Base-by-base conservation (phyloP, 768 basidiomycete genomes). In the Neoboletus brunneissimus region DNA sequence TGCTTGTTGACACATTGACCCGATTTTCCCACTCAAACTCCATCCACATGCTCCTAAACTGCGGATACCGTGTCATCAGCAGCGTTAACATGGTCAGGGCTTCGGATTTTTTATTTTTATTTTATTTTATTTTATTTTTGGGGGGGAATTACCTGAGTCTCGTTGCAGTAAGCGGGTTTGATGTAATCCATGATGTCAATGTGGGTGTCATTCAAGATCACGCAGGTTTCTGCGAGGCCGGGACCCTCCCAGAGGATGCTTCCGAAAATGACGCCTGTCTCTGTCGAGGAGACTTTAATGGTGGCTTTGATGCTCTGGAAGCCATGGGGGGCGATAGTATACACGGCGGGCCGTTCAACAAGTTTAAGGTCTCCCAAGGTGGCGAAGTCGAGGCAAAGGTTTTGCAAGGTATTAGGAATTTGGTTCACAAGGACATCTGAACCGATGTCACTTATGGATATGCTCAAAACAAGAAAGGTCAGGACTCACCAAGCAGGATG, bases 281-380 rank as follows among this genome's bases (percentile, higher is more conserved):
- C 97, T 0, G 97, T 98, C 22, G 94, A 97, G 0, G 96, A 95
- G 1, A 96, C 85, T 77, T 99, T 98, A 77, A 99, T 95, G 2
- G 97, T 98, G n/a, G 95, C 94, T 71, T 98, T 98, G 77, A 98
- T 94, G 68, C 88, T 94, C 74, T 97, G 97, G 89, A 98, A 99
- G 22, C 91, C 91, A 66, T 98, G 20, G 93, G 0, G 96, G 1
- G 86, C 96, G 40, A 98, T 82, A 0, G 95, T 98, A 66, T 95
- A 91, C 8, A 94, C 88, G 1, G 91, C 79, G 2, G 97, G 95
- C n/a, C 94, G 82, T 70, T 98, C 97, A 22, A 98, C 91, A 90
- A 66, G 25, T 41, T 56, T 98, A 51, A 99, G 81, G 67, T 98
- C 97, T 23, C 96, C 97, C 3, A 99, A 78, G 3, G 97, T 98